A percentile compares a stretch with the other conserved stretches of the same genome.
phyloP scores from a whole-genome alignment of 2,329 filamentous ascomycete species.

The Microsporum ferrugineum region DNA sequence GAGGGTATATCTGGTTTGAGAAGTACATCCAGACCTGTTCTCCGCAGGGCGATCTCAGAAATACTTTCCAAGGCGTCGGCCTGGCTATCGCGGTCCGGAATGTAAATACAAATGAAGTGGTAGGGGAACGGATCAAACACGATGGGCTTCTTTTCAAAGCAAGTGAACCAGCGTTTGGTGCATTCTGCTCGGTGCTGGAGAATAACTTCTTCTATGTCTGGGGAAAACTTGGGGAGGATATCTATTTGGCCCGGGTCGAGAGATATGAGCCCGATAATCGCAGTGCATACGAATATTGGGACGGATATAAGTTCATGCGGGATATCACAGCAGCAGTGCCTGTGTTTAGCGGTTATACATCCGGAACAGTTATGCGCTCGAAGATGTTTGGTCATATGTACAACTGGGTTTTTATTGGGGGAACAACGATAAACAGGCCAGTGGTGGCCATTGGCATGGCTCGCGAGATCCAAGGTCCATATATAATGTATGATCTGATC shows the following conservation, averaged over 20 bases:
- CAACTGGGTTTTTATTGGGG: constrained; percentile 12
- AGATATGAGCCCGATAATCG: constrained; percentile 8
- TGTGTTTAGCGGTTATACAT: constrained; percentile 10
- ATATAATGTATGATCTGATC: constrained; percentile 9
- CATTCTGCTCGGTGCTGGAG: constrained; percentile 11
- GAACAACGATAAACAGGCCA: background rate
- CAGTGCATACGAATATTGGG: constrained; percentile 12
- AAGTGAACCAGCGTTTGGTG: constrained; percentile 12
- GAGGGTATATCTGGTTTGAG: constrained; percentile 12
- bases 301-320: constrained; percentile 9
- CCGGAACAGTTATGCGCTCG: constrained; percentile 9
- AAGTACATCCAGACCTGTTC: constrained; percentile 5
- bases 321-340: constrained; percentile 6
- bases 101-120: constrained; percentile 3
- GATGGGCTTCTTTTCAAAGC: constrained; percentile 6
- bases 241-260: constrained; percentile 12
- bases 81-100: constrained; percentile 10
- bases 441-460: constrained; percentile 10
- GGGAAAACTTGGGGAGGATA: constrained; percentile 9
- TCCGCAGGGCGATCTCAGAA: background rate
- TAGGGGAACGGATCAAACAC: constrained; percentile 1
- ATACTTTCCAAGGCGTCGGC: constrained; percentile 9
- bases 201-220: constrained; percentile 11
- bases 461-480: constrained; percentile 7
- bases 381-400: constrained; percentile 12